phyloP scores from a whole-genome alignment of 805 yeast species.

The Saccharomycopsis sp. region DNA sequence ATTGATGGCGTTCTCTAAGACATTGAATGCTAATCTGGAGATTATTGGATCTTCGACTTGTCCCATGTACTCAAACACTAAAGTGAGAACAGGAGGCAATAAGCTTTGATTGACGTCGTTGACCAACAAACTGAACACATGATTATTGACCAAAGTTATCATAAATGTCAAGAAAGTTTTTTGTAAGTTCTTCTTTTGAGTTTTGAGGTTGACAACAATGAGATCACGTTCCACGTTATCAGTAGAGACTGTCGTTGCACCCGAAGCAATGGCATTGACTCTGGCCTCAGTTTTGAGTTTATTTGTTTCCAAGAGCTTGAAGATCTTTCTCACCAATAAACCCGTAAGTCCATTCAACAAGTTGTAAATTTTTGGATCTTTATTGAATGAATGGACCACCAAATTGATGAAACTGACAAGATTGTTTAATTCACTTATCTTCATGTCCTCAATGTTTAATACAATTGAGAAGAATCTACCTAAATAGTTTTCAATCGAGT shows the following conservation, averaged over 20 bases:
- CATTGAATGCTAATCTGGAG: constrained; percentile 63
- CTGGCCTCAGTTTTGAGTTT: constrained; percentile 34
- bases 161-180: constrained; percentile 65
- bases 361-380: constrained; percentile 61
- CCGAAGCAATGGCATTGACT: constrained; percentile 23
- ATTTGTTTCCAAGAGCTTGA: constrained; percentile 39
- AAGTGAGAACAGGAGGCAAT: constrained; percentile 54
- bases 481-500: constrained; percentile 42
- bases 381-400: constrained; percentile 69
- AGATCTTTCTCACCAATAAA: constrained; percentile 66
- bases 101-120: constrained; percentile 57
- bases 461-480: constrained; percentile 67
- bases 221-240: constrained; percentile 22
- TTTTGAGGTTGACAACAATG: neutral
- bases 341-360: constrained; percentile 65
- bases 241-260: neutral
- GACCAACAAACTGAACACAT: constrained; percentile 69
- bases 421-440: constrained; percentile 63
- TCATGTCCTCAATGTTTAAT: constrained; percentile 50
- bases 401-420: constrained; percentile 85
- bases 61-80: constrained; percentile 58
- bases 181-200: constrained; percentile 40
- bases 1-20: constrained; percentile 55
- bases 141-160: constrained; percentile 66
- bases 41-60: constrained; percentile 57